Base-by-base conservation (phyloP, 805 yeast genomes). In the Cyberlindnera petersonii region DNA sequence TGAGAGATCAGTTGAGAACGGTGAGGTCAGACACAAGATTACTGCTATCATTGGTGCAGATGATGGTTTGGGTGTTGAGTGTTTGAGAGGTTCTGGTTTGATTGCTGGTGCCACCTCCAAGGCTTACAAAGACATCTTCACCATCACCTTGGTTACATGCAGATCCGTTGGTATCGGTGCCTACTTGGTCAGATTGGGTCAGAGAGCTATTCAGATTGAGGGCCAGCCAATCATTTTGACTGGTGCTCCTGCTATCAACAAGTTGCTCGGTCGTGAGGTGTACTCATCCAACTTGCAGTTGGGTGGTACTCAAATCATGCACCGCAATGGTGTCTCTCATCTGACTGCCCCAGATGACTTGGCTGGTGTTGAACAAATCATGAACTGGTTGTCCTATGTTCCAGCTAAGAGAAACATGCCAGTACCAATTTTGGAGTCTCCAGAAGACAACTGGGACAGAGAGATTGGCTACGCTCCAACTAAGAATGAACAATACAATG, bases 121-220 rank as follows among this genome's bases (percentile, higher is more conserved):
- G 63, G 98, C 98, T 16, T 93, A 93, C 77, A 85, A 86, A 63
- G 99, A 93, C 60, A 93, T 93, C 47, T 93, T 93, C 72, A 93
- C 99, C 16, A 79, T 89, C 43, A 91, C 98, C n/a, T 74, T 93
- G 63, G 98, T 93, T 40, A 93, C 98, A n/a, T 89, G 98, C 71
- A 82, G 99, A 75, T 89, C 98, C 37, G 99, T 93, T 57, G 99
- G 99, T 82, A 93, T 93, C 64, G 99, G 99, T 72, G 99, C 99
- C 32, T 93, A 93, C 62, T 74, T 93, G 61, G 98, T 93, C 29
- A 84, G 99, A 68, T 75, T 93, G 52, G 99, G 99, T 58, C 98
- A 93, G 74, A 84, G 99, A 74, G 95, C 98, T 30, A 89, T 93
- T 56, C 99, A 93, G 71, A 85, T 93, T 55, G 97, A 93, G 65